Conservation (phyloP, 495 filamentous ascomycete genomes). For the Trypethelium eluteriae region DNA sequence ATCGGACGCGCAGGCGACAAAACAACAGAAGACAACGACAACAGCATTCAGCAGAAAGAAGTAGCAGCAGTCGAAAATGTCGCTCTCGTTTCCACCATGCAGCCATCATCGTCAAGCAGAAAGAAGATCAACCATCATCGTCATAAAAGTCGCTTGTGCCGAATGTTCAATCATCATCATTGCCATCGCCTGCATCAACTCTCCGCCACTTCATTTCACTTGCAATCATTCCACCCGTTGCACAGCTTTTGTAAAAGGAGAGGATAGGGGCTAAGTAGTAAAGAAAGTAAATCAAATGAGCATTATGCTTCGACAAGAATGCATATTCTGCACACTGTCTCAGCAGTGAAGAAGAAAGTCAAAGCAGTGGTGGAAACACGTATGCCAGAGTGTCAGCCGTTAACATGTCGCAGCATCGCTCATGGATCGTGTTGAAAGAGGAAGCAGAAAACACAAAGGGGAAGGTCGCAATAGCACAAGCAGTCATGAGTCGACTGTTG, state of each 20-base stretch:
- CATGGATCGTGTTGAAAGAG: neutral
- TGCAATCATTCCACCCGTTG: neutral
- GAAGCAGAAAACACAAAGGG: too few relatives aligned
- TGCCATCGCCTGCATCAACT: neutral
- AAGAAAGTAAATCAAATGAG: neutral
- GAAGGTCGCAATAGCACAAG: conserved; percentile 6
- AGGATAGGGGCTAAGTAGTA: neutral
- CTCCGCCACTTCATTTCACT: neutral
- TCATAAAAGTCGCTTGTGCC: conserved; percentile 2
- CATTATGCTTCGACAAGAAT: conserved; percentile 2
- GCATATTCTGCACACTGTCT: neutral
- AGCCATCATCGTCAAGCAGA: conserved; percentile 5
- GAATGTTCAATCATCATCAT: neutral
- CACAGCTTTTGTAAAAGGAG: neutral
- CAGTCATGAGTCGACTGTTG: conserved; percentile 6
- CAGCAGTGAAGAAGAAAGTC: neutral
- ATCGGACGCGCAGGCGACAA: neutral
- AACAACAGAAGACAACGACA: conserved; percentile 7
- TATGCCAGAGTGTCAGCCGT: neutral
- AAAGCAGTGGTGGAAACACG: neutral
- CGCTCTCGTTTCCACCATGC: conserved; percentile 11
- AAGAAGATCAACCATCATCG: neutral
- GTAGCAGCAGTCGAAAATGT: neutral
- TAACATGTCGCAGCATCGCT: neutral
- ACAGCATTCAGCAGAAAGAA: neutral